Conservation (phyloP, 805 yeast species). For the Komagataella phaffii region DNA sequence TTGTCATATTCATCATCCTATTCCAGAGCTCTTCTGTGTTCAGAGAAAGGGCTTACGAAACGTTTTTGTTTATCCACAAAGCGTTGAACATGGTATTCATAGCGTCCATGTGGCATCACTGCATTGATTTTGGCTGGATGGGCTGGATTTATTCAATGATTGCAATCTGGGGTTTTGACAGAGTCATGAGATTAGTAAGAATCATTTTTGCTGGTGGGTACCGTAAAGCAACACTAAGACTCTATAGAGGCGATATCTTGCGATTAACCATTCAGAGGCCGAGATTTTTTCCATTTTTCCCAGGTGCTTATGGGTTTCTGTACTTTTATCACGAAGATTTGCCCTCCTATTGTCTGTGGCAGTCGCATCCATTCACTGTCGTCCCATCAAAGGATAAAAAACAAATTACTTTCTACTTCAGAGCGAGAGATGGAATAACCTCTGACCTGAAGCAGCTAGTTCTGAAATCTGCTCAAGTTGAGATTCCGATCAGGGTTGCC, state of each 20-base stretch:
- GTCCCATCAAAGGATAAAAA: conserved; percentile 21
- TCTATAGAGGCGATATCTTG: conserved; percentile 5
- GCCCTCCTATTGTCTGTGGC: conserved; percentile 35
- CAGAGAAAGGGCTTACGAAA: conserved; percentile 24
- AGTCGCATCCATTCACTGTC: conserved; percentile 61
- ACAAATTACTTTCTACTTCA: conserved; percentile 26
- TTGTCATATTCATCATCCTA: conserved; percentile 6
- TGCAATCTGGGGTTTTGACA: conserved; percentile 26
- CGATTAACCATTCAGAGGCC: conserved; percentile 11
- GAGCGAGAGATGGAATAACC: conserved; percentile 40
- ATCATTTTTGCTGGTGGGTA: conserved; percentile 14
- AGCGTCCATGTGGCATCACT: conserved; percentile 25
- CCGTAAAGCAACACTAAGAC: conserved; percentile 7
- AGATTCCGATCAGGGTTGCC: conserved; percentile 16
- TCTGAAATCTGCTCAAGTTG: conserved; percentile 12
- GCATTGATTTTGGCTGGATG: conserved; percentile 26
- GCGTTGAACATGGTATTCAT: conserved; percentile 23
- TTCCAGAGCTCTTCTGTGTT: conserved; percentile 11
- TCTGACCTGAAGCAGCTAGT: conserved; percentile 17
- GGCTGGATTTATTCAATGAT: conserved; percentile 26
- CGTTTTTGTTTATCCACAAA: conserved; percentile 26
- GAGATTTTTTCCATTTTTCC: conserved; percentile 14
- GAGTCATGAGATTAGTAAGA: conserved; percentile 20
- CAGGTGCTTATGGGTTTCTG: conserved; percentile 43
- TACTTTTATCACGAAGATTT: conserved; percentile 26